phyloP scores from a whole-genome alignment of 306 rosid species.

The Lotus japonicus region DNA sequence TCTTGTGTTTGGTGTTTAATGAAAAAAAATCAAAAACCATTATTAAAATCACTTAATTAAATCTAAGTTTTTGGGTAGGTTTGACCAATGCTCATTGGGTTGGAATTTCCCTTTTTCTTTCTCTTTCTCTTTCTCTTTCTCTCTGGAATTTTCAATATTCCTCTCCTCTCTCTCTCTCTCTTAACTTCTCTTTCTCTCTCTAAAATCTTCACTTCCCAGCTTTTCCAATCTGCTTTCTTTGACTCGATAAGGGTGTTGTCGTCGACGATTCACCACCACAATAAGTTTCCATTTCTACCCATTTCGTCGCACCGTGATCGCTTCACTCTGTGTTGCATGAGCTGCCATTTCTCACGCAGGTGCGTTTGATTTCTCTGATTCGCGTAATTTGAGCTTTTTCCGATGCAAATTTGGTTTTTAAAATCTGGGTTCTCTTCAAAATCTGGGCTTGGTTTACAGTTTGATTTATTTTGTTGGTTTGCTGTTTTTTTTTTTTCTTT shows the following conservation, averaged over 20 bases:
- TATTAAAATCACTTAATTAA: conserved; percentile 37
- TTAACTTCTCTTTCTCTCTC: conserved; percentile 27
- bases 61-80: conserved; percentile 52
- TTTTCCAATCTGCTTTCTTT: conserved; percentile 70
- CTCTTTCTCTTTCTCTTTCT: conserved; percentile 16
- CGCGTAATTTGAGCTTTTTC: not conserved
- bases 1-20: conserved; percentile 29
- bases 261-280: conserved; percentile 42
- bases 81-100: conserved; percentile 82
- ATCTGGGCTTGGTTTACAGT: not conserved
- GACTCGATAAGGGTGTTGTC: conserved; percentile 43
- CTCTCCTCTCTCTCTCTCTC: not conserved
- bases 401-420: conserved; percentile 7
- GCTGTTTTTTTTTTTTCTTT: not conserved
- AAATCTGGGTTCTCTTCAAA: not conserved
- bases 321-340: conserved; percentile 36
- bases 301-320: conserved; percentile 23
- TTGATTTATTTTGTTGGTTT: conserved; percentile 13
- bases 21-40: conserved; percentile 19
- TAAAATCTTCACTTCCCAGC: conserved; percentile 33
- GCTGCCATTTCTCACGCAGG: conserved; percentile 32
- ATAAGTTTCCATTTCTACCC: conserved; percentile 25
- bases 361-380: conserved; percentile 12
- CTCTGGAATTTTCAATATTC: conserved; percentile 25
- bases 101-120: not conserved